Base-by-base conservation (phyloP, 352 stramenopile genomes). In the Hyaloperonospora arabidopsidis region DNA sequence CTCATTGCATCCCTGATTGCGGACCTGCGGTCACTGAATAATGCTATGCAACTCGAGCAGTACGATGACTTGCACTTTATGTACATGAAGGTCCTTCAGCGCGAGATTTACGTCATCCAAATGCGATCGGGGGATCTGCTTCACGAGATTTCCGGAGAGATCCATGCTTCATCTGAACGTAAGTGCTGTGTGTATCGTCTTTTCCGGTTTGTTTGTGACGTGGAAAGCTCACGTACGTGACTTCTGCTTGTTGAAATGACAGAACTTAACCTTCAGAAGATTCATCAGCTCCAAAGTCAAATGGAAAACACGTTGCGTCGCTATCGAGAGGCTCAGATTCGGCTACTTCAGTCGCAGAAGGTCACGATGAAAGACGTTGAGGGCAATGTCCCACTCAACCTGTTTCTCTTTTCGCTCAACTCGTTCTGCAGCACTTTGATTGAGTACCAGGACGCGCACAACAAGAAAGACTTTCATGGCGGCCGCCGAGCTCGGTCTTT, bases 371-470 rank as follows among this genome's bases (percentile, higher is more conserved):
- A 85, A 56, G 76, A 89, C n/a, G 65, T 92, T 2, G 77, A 85
- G 51, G 81, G 76, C n/a, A 92, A 92, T 44, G 72, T 89, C 0
- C 79, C 81, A 6, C 64, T 92, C 13, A 89, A 89, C 50, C 55
- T 92, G 15, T 92, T 92, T 54, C 57, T 89, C 2, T 92, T 89
- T 51, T 89, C 82, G 23, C 68, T 93, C 40, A 83, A 93, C 58
- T 90, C 82, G 23, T 87, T 90, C 40, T 93, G 82, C 61, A 77
- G 74, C 38, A 89, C 79, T 2, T 40, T 92, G 14, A 76, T 89
- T 28, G 70, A 83, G 41, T 91, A 84, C 52, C 70, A 87, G 62
- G 66, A 74, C 19, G 65, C 29, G 0, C 74, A 86, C 65, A 89
- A 88, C 59, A 61, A 65, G 21, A 88, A 85, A 53, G 61, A 74